phyloP scores from a whole-genome alignment of 2,329 filamentous ascomycete genomes.

The Talaromyces marneffei region DNA sequence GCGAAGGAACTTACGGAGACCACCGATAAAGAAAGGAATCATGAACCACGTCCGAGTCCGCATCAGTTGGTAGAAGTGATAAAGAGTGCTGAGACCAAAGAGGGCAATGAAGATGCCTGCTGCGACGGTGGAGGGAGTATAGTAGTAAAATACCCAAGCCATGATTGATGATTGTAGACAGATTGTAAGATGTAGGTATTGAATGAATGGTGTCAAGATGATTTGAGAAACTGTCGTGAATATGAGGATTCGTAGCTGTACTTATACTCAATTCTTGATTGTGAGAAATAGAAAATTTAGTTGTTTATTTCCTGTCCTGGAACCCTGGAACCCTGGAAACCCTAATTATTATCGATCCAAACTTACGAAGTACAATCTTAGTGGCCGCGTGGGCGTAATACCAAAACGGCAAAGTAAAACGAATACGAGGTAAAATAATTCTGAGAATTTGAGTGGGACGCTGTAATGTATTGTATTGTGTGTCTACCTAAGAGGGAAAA shows the following conservation, averaged over 20 bases:
- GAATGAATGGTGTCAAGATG: background rate
- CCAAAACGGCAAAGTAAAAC: background rate
- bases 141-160: constrained; percentile 27
- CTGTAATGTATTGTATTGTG: no score
- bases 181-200: background rate
- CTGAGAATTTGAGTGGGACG: no score
- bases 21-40: constrained; percentile 33
- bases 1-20: constrained; percentile 28
- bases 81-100: constrained; percentile 39
- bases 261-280: background rate
- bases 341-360: background rate
- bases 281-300: background rate
- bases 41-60: constrained; percentile 47
- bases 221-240: background rate
- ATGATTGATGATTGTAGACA: background rate
- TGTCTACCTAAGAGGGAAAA: no score
- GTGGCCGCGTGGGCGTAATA: background rate
- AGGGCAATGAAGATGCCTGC: constrained; percentile 44
- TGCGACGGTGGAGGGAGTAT: constrained; percentile 42
- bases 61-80: constrained; percentile 40
- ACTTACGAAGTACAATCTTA: background rate
- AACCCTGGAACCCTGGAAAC: background rate
- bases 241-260: background rate
- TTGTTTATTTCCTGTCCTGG: background rate
- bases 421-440: background rate